phyloP scores from a whole-genome alignment of 352 stramenopile species.

The Lagenidium giganteum region DNA sequence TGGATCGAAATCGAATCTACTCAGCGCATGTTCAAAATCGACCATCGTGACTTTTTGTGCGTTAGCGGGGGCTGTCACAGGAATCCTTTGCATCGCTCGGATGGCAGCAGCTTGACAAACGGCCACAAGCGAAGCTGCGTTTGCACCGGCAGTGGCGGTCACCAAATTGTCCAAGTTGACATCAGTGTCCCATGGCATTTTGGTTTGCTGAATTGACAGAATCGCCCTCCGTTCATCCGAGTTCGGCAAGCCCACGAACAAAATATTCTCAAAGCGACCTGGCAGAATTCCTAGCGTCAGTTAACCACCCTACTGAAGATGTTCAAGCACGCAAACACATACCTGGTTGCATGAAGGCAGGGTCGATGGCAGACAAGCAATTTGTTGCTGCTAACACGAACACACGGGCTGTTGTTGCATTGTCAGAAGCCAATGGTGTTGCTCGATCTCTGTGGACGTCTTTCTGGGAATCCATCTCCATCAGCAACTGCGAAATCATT shows the following conservation, averaged over 20 bases:
- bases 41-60: no score
- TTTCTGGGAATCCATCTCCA: slow-evolving; percentile 58
- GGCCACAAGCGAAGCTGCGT: slow-evolving; percentile 48
- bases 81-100: slow-evolving; percentile 44
- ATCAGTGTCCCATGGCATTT: slow-evolving; percentile 54
- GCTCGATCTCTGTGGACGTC: no score
- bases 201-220: slow-evolving; percentile 40
- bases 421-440: neutral
- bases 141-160: slow-evolving; percentile 37
- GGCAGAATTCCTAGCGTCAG: neutral
- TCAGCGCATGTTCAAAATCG: no score
- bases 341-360: slow-evolving; percentile 67
- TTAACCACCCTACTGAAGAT: no score
- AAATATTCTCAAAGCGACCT: slow-evolving; percentile 70
- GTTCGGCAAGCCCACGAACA: slow-evolving; percentile 58
- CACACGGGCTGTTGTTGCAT: no score
- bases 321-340: no score
- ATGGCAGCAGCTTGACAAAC: slow-evolving; percentile 55
- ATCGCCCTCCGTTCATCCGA: slow-evolving; percentile 39
- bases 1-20: no score
- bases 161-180: slow-evolving; percentile 42
- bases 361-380: slow-evolving; percentile 49
- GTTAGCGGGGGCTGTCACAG: no score
- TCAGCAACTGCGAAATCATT: slow-evolving; percentile 72
- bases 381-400: slow-evolving; percentile 75